Conservation (phyloP, 331 rosid genomes). For the Quercus tomentella region DNA sequence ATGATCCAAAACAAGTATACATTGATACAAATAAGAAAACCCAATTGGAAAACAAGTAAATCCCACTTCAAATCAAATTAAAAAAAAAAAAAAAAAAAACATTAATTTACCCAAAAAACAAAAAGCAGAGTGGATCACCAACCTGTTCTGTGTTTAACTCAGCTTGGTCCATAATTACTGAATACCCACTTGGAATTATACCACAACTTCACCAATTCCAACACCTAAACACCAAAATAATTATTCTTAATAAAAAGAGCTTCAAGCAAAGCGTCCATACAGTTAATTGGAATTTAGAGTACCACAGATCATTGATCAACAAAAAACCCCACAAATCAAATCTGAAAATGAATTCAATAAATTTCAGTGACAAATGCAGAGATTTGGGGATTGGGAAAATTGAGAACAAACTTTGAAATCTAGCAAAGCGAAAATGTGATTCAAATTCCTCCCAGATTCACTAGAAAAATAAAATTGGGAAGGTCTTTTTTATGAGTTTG, state of each 20-base stretch:
- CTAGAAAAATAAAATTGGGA: background rate
- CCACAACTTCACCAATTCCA: conserved; percentile 2
- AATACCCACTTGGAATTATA: conserved; percentile 15
- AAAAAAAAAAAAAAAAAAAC: no score
- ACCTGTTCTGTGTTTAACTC: conserved; percentile 80
- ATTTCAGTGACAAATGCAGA: background rate
- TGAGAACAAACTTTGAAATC: background rate
- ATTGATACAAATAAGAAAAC: background rate
- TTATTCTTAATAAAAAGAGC: background rate
- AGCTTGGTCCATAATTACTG: conserved; percentile 52
- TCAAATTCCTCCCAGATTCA: background rate
- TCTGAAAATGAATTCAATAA: background rate
- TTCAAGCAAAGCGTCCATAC: background rate
- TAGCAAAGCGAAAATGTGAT: background rate
- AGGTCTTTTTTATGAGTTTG: background rate
- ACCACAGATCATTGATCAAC: background rate
- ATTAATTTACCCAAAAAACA: background rate
- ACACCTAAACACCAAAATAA: background rate
- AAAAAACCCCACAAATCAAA: background rate
- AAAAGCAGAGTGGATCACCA: conserved; percentile 13
- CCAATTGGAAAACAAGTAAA: background rate
- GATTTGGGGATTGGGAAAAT: background rate
- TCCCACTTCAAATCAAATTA: background rate
- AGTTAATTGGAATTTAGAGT: background rate
- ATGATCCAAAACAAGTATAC: background rate